These are phyloP conservation scores for Globisporangium spinosum DNA, from an alignment of 352 stramenopile species.

Conservation along the genomic window DNA sequence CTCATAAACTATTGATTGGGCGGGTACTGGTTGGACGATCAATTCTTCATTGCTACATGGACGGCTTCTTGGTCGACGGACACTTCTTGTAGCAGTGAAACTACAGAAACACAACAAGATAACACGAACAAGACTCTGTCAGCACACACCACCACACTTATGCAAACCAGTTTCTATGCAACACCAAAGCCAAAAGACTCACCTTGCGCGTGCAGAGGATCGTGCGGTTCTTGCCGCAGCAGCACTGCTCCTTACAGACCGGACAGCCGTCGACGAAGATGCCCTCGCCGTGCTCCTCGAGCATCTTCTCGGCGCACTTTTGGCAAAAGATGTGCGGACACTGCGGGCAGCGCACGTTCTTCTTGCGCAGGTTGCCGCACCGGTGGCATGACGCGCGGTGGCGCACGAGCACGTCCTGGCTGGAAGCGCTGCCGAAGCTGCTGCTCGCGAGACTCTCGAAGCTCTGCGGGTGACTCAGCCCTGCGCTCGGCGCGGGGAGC, in stretches of 20 bases:
- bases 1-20: background rate
- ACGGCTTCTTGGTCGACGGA: conserved; percentile 67
- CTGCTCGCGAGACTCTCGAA: background rate
- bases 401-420: conserved; percentile 43
- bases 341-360: conserved; percentile 75
- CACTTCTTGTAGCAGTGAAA: conserved; percentile 92
- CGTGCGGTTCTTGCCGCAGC: conserved; percentile 84
- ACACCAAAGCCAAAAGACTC: conserved; percentile 1
- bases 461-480: conserved; percentile 1
- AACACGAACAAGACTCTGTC: background rate
- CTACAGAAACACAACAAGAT: conserved; percentile 18
- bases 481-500: background rate
- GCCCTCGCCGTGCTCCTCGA: conserved; percentile 72
- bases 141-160: background rate
- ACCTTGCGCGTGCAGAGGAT: conserved; percentile 63
- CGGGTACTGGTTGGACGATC: background rate
- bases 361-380: conserved; percentile 87
- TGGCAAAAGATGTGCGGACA: conserved; percentile 89
- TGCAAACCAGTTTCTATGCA: background rate
- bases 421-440: background rate
- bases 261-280: conserved; percentile 82
- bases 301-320: conserved; percentile 88
- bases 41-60: conserved; percentile 15
- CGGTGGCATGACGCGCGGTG: conserved; percentile 85
- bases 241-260: conserved; percentile 87